A percentile compares a stretch with the other conserved stretches of the same genome.
These are phyloP conservation scores for Blastomyces emzantsi DNA, from an alignment of 2,329 filamentous ascomycete species.

Conservation along the genomic window DNA sequence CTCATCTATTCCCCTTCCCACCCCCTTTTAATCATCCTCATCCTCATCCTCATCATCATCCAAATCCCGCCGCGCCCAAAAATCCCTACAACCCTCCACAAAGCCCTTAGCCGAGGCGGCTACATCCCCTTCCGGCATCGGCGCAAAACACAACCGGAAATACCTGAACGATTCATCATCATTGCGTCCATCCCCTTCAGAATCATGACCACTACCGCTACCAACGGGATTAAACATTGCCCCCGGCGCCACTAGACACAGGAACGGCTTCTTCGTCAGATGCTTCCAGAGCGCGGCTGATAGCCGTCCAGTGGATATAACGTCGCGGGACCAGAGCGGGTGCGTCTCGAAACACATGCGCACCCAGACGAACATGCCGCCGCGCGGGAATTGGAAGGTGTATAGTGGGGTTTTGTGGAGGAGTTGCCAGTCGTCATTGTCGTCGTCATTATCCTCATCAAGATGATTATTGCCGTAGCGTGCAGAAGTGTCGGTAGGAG, in stretches of 20 bases:
- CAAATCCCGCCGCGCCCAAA: slow-evolving; percentile 52
- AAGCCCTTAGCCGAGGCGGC: slow-evolving; percentile 54
- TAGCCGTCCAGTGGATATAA: slow-evolving; percentile 43
- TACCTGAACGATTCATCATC: slow-evolving; percentile 54
- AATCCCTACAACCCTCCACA: slow-evolving; percentile 58
- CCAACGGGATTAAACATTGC: slow-evolving; percentile 62
- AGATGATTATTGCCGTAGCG: slow-evolving; percentile 20
- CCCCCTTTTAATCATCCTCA: slow-evolving; percentile 10
- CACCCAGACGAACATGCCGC: slow-evolving; percentile 90
- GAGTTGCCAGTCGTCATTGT: slow-evolving; percentile 55
- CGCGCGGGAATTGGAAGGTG: slow-evolving; percentile 69
- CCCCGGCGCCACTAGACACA: slow-evolving; percentile 63
- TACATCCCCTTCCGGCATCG: slow-evolving; percentile 64
- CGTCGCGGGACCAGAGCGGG: slow-evolving; percentile 49
- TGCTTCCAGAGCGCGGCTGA: slow-evolving; percentile 60
- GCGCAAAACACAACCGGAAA: slow-evolving; percentile 75
- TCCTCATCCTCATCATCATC: slow-evolving; percentile 30
- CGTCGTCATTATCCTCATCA: background rate
- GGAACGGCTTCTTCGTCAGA: slow-evolving; percentile 58
- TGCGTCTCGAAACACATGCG: slow-evolving; percentile 62
- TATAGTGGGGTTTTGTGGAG: slow-evolving; percentile 66
- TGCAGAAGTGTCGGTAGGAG: slow-evolving; percentile 28
- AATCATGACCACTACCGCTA: slow-evolving; percentile 42
- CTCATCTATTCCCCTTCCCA: no score
- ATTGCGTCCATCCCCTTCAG: no score